These are phyloP conservation scores for Aspergillus glaucus DNA, from an alignment of 2,329 filamentous ascomycete genomes.

Conservation along the genomic window DNA sequence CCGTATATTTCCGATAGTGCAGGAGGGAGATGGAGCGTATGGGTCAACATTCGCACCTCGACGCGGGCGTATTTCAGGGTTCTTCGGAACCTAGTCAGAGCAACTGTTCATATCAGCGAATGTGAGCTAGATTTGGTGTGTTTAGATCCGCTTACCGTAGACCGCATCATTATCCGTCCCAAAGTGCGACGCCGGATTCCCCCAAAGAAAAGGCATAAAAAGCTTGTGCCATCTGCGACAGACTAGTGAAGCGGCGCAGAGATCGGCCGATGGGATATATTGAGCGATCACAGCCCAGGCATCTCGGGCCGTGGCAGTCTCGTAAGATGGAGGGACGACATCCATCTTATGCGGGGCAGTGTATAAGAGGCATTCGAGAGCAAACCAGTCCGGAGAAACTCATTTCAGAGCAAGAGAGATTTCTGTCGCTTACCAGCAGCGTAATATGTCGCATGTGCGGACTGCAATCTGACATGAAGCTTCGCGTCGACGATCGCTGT, in stretches of 20 bases:
- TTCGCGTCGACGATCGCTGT: background rate
- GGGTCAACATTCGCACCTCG: constrained; percentile 50
- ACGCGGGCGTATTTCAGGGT: constrained; percentile 49
- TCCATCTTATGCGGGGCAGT: constrained; percentile 40
- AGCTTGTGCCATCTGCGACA: constrained; percentile 52
- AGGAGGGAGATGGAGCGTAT: constrained; percentile 56
- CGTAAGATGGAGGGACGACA: constrained; percentile 55
- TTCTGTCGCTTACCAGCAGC: too few species aligned
- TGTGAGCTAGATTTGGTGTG: background rate
- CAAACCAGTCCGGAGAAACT: background rate
- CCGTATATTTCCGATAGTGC: constrained; percentile 57
- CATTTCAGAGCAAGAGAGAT: background rate
- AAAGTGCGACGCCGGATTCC: constrained; percentile 58
- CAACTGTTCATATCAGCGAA: constrained; percentile 35
- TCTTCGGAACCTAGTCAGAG: constrained; percentile 54
- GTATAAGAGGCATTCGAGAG: background rate
- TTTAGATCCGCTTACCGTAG: constrained; percentile 38
- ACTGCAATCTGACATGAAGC: background rate
- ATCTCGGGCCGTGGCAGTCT: constrained; percentile 49
- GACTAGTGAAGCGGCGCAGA: constrained; percentile 52
- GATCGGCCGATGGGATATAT: constrained; percentile 51
- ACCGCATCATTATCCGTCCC: constrained; percentile 55
- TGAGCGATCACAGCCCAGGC: constrained; percentile 51
- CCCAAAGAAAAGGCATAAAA: constrained; percentile 57
- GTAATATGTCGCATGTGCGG: background rate